A percentile compares a stretch with the other conserved stretches of the same genome.
phyloP scores from a whole-genome alignment of 106 monocot species.

The Dendrobium officinale region DNA sequence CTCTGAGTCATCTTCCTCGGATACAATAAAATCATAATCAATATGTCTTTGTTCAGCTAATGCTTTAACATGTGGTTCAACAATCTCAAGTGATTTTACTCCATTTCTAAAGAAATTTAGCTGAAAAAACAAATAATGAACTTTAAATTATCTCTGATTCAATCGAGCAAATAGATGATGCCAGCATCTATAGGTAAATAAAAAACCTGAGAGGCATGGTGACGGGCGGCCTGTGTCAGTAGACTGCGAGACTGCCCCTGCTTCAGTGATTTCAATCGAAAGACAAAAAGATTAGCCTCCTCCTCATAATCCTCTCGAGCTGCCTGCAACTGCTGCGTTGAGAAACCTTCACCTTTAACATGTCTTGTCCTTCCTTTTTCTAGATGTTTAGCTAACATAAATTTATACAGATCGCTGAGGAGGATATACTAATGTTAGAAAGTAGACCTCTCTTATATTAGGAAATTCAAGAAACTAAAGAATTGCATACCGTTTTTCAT shows the following conservation, averaged over 20 bases:
- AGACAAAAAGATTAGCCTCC: conserved; percentile 81
- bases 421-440: conserved; percentile 5
- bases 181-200: background rate
- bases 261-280: conserved; percentile 90
- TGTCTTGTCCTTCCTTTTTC: conserved; percentile 57
- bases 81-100: conserved; percentile 39
- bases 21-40: conserved; percentile 52
- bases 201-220: conserved; percentile 91
- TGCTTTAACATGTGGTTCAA: conserved; percentile 49
- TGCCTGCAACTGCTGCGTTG: conserved; percentile 61
- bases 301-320: conserved; percentile 80
- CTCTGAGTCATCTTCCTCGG: conserved; percentile 38
- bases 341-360: conserved; percentile 44
- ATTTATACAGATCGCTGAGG: conserved; percentile 59
- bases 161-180: conserved; percentile 6
- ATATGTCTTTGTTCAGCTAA: conserved; percentile 51
- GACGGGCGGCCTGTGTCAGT: conserved; percentile 83
- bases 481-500: conserved; percentile 58
- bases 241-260: conserved; percentile 91
- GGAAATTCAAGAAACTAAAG: background rate
- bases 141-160: conserved; percentile 6
- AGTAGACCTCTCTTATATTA: background rate
- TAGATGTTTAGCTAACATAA: conserved; percentile 56
- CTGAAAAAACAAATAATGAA: conserved; percentile 15
- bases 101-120: conserved; percentile 82